These are phyloP conservation scores for Termitomyces titanicus DNA, from an alignment of 768 basidiomycete genomes.

Conservation along the genomic window DNA sequence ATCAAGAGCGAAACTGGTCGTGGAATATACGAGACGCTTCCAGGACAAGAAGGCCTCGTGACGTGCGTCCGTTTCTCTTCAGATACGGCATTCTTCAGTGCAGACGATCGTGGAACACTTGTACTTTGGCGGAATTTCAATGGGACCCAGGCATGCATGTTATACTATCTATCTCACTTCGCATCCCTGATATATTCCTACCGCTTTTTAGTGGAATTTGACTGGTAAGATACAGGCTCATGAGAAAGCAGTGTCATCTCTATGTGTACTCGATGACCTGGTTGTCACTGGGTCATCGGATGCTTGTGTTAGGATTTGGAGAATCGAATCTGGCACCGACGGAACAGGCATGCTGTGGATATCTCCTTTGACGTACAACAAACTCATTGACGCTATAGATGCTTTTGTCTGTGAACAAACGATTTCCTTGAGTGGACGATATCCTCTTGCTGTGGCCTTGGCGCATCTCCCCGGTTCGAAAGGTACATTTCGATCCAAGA, in stretches of 20 bases:
- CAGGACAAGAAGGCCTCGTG: constrained; percentile 70
- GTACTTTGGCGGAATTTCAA: constrained; percentile 58
- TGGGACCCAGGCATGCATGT: constrained; percentile 36
- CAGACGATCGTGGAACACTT: constrained; percentile 72
- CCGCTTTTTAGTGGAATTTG: constrained; percentile 33
- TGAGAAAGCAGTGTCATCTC: constrained; percentile 60
- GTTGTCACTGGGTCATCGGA: constrained; percentile 85
- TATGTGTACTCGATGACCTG: constrained; percentile 46
- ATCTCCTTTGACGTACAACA: constrained; percentile 4
- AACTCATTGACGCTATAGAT: constrained; percentile 22
- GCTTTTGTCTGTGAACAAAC: constrained; percentile 47
- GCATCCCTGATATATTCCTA: neutral
- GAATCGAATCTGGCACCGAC: constrained; percentile 26
- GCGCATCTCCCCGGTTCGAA: constrained; percentile 61
- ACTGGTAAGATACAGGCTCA: constrained; percentile 54
- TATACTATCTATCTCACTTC: constrained; percentile 14
- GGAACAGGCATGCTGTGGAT: constrained; percentile 25
- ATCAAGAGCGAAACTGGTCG: constrained; percentile 42
- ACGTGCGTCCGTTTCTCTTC: constrained; percentile 73
- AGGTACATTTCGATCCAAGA: constrained; percentile 38
- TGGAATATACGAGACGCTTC: constrained; percentile 67
- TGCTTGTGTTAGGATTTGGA: constrained; percentile 75
- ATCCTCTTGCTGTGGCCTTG: constrained; percentile 70
- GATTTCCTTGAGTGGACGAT: constrained; percentile 62
- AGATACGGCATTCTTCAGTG: constrained; percentile 54